A percentile compares a stretch with the other conserved stretches of the same genome.
Evolutionary conservation across 495 filamentous ascomycete species (phyloP).

Genomic region (Collariella sp.): DNA sequence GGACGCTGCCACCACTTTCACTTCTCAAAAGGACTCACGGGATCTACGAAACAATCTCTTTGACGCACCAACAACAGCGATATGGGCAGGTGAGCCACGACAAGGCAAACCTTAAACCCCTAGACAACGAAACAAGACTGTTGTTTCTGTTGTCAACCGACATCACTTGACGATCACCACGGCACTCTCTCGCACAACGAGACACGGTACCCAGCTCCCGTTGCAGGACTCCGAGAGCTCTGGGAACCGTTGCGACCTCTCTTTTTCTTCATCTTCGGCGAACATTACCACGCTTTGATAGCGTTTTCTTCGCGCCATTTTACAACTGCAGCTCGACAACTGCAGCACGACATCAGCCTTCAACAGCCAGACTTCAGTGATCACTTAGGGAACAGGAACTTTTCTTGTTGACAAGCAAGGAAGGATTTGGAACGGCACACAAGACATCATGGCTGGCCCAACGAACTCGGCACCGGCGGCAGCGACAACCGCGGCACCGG

Average conservation of each 20-base stretch:
- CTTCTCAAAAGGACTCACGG: neutral
- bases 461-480: constrained; percentile 2
- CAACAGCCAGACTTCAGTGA: too few relatives aligned
- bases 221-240: constrained; percentile 6
- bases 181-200: neutral
- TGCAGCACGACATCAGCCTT: too few relatives aligned
- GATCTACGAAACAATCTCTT: constrained; percentile 1
- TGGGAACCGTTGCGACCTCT: neutral
- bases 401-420: neutral
- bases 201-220: neutral
- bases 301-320: neutral
- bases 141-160: neutral
- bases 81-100: neutral
- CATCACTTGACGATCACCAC: neutral
- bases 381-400: neutral
- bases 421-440: neutral
- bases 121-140: neutral
- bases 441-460: constrained; percentile 3
- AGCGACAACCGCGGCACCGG: constrained; percentile 2
- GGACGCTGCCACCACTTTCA: constrained; percentile 1
- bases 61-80: neutral
- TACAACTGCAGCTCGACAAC: neutral
- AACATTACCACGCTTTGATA: constrained; percentile 3
- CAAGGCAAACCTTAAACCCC: neutral
- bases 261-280: too few relatives aligned